Evolutionary conservation across 2,329 filamentous ascomycete genomes (phyloP), one percentile per base, ranked within the genome.

Genomic region (Dothiorella sarmentorum): DNA sequence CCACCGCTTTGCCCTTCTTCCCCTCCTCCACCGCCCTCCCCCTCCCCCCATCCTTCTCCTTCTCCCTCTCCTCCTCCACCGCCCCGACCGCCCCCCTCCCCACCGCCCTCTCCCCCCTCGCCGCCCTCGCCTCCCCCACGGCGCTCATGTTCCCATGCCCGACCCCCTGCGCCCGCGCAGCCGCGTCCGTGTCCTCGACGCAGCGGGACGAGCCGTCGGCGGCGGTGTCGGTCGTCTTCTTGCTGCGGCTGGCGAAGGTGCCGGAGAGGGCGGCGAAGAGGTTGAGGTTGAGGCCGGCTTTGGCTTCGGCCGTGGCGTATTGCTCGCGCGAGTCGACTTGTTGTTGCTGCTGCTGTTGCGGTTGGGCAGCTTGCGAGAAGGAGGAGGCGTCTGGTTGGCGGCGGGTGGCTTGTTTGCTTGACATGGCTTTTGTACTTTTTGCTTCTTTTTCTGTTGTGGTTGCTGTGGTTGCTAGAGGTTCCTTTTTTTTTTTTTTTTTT

Each of bases 281-380:
- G 60, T 73, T 73, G 45, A 74, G 63, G 57, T 70, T 73, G 47
- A 73, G 65, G 9, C 70, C 70, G 2, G 69, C 70, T 31, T 66
- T 68, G 7, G 71, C 71, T 35, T 65, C 69, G 0, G 70, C 71
- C 29, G 64, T 67, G 0, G 68, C 66, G 31, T 68, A 61, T 31
- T 69, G 66, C 59, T 73, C 69, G 7, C 68, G 63, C 7, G 66
- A 66, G 31, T 71, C 66, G 24, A 47, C 33, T 49, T 56, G 53
- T 24, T 13, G 40, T 37, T 18, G 29, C 5, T 26, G 20, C 10
- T 45, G 53, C 33, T 15, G 40, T 37, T 24, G 29, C 9, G 24
- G 29, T 9, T 42, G 11, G 42, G 17, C 35, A n/a, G 31, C n/a
- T n/a, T 35, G 33, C 24, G 51, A 44, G 15, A 51, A 44, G 9